Percentiles rank a stretch among this genome's conserved stretches.
These are phyloP conservation scores for Centaurea solstitialis DNA, from an alignment of 129 eudicot genomes.

Conservation along the genomic window DNA sequence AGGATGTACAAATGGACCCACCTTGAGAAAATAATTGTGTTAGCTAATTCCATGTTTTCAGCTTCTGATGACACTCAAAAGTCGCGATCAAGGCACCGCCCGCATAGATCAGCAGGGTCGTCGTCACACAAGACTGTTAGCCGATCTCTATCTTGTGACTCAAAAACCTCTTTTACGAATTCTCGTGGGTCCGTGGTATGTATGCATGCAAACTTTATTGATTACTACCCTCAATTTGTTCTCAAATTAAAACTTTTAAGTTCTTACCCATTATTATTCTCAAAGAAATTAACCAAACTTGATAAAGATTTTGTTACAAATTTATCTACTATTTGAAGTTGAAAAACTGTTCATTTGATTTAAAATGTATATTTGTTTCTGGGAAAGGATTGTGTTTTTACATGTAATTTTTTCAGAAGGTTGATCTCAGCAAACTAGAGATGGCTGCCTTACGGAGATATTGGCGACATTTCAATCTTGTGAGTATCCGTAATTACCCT, in stretches of 20 bases:
- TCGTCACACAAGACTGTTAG: conserved; percentile 61
- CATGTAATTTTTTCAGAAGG: conserved; percentile 42
- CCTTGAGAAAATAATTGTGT: conserved; percentile 34
- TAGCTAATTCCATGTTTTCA: conserved; percentile 39
- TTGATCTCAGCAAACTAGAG: conserved; percentile 92
- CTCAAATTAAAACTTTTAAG: background rate
- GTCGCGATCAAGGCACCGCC: conserved; percentile 73
- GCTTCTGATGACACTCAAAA: conserved; percentile 83
- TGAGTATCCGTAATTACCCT: conserved; percentile 31
- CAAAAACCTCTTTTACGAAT: conserved; percentile 57
- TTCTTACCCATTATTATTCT: background rate
- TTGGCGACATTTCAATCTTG: conserved; percentile 83
- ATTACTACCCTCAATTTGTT: background rate
- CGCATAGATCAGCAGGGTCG: conserved; percentile 60
- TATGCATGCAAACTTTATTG: conserved; percentile 31
- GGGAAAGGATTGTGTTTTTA: background rate
- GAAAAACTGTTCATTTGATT: background rate
- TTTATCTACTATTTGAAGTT: background rate
- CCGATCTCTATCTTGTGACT: conserved; percentile 75
- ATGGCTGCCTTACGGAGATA: conserved; percentile 83
- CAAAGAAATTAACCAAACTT: background rate
- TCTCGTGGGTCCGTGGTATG: conserved; percentile 69
- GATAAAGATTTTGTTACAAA: background rate
- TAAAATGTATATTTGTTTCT: background rate
- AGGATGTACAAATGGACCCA: conserved; percentile 42